Evolutionary conservation across 2,329 filamentous ascomycete genomes (phyloP).

Genomic region (Ophioceras dolichostomum): DNA sequence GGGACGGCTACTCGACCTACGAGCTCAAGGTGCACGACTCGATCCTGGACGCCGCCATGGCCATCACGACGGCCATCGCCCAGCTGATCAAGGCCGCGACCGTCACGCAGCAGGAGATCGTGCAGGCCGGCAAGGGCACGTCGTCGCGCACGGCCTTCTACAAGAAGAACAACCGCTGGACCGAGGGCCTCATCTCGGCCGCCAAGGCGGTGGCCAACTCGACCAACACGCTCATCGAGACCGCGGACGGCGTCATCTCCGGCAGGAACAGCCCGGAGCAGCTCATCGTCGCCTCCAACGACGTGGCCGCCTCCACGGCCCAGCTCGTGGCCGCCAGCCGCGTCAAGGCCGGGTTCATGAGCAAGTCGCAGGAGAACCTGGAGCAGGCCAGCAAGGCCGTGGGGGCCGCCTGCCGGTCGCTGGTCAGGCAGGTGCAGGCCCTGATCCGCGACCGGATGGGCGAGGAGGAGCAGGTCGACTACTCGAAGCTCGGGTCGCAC

Average conservation of each 20-base stretch:
- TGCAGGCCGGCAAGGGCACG: conserved; percentile 78
- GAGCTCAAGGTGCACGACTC: conserved; percentile 93
- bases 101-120: conserved; percentile 88
- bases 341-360: conserved; percentile 97
- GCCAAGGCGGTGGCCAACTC: conserved; percentile 91
- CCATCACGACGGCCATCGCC: conserved; percentile 87
- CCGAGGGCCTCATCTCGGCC: conserved; percentile 90
- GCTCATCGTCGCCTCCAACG: conserved; percentile 93
- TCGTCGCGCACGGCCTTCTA: conserved; percentile 90
- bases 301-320: conserved; percentile 90
- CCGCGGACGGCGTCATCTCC: conserved; percentile 87
- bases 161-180: conserved; percentile 99
- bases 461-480: conserved; percentile 78
- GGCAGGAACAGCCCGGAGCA: conserved; percentile 91
- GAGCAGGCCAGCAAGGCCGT: conserved; percentile 91
- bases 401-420: conserved; percentile 69
- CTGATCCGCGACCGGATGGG: conserved; percentile 82
- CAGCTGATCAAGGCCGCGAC: conserved; percentile 93
- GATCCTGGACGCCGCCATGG: conserved; percentile 84
- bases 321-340: conserved; percentile 91
- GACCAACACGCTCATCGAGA: conserved; percentile 95
- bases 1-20: conserved; percentile 90
- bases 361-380: conserved; percentile 84
- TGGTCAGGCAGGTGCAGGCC: conserved; percentile 87
- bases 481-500: conserved; percentile 74